Evolutionary conservation across 1,284 basidiomycete genomes (phyloP), one percentile per base, ranked within the genome.

Genomic region (Marasmius sp.): DNA sequence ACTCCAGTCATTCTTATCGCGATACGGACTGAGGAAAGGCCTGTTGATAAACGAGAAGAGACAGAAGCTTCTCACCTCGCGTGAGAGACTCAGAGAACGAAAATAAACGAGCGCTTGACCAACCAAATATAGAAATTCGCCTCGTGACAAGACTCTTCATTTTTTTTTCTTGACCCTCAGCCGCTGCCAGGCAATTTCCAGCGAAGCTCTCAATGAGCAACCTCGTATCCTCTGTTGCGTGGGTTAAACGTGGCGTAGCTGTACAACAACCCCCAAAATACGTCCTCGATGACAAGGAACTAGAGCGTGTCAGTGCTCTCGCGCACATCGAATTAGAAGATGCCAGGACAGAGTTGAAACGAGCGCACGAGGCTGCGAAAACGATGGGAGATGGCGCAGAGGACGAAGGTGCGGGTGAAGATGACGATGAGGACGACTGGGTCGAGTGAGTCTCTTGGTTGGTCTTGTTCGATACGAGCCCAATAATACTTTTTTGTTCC

Each of bases 291-390:
- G 94, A 97, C 69, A 80, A 85, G 52, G 97, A 99, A 77, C 82
- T 99, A 39, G 88, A 92, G 71, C 88, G 97, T 47, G 94, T 99
- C 54, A 94, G 93, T 68, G 84, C 89, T 55, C 85, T 99, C 52
- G 94, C 95, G 27, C 85, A 91, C 55, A 92, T 94, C 59, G 91
- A 95, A 71, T 85, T 97, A 53, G 92, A 95, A 67, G 93, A 95
- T 81, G 94, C 94, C 14, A 85, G 90, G 62, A 82, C 86, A 59
- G 95, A 96, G 71, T 81, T 98, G 11, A 91, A 94, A 76, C 83
- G 89, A 50, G 90, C 94, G 52, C 91, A 89, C 72, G 81, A 87
- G 64, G 92, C 90, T 59, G 92, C 93, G 38, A 82, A 86, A 65
- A 79, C 80, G 59, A 92, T 92, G 91, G 87, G 82, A 1, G 82